Base-by-base conservation (phyloP, 176 grass and related monocot species). In the Aegilops bicornis region DNA sequence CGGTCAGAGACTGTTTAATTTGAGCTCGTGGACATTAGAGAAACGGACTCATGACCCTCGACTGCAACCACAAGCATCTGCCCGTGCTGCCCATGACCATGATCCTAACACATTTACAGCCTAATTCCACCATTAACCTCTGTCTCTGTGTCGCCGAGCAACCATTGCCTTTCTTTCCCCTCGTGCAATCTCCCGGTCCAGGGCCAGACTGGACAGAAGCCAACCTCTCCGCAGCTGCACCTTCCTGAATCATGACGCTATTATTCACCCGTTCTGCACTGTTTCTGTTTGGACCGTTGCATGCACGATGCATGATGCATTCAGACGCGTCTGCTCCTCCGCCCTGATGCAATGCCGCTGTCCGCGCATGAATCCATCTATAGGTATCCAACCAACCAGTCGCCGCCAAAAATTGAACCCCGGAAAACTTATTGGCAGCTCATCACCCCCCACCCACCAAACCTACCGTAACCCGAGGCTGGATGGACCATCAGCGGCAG, bases 401-500 rank as follows among this genome's bases (percentile, higher is more conserved):
- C 24, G 6, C 70, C 48, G 35, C 61, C 62, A 72, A 76, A 68
- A 43, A 43, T 33, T 33, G 65, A 69, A 54, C 20, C 23, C 59
- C 4, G 29, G 60, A 89, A 77, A 52, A 31, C 62, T 86, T 54
- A 63, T 77, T 27, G 59, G 64, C 27, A 73, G 68, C 13, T 80
- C 6, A 42, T 45, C 82, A 62, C 40, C 43, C 17, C n/a, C 24
- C 82, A 81, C 69, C 37, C 31, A 27, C 45, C 72, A 48, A 29
- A 77, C 68, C 77, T 4, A 32, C 27, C 27, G 27, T 27, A 27
- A 27, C 27, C 27, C 27, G 27, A 27, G 27, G 27, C 27, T 27
- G 27, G 27, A 75, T 8, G 72, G 72, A 75, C 72, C 72, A 48
- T 22, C 56, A 22, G 71, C 4, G 32, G 81, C 65, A 80, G 23